phyloP scores from a whole-genome alignment of 805 yeast species.

The Metschnikowia matae region DNA sequence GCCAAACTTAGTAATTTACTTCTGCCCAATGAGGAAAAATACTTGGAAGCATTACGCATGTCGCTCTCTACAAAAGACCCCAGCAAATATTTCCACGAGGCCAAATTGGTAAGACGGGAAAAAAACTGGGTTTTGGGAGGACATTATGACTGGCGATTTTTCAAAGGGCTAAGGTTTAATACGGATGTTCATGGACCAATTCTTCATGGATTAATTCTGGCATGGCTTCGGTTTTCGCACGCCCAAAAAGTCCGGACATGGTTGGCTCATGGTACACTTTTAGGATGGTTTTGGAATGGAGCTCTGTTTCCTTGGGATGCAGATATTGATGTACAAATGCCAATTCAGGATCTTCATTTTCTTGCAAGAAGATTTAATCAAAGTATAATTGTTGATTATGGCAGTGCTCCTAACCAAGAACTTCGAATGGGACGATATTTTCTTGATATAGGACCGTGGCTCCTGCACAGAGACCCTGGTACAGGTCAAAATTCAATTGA shows the following conservation, averaged over 20 bases:
- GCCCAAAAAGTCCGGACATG: conserved; percentile 23
- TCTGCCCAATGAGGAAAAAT: conserved; percentile 9
- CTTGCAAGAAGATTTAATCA: conserved; percentile 21
- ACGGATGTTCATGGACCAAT: conserved; percentile 15
- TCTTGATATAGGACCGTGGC: conserved; percentile 40
- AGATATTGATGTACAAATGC: conserved; percentile 28
- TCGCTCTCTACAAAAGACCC: conserved; percentile 12
- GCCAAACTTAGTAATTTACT: conserved; percentile 9
- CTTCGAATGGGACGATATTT: conserved; percentile 47
- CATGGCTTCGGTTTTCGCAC: conserved; percentile 25
- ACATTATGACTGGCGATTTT: conserved; percentile 29
- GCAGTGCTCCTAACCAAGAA: conserved; percentile 40
- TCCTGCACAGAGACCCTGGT: conserved; percentile 49
- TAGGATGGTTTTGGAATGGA: conserved; percentile 30
- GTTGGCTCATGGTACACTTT: conserved; percentile 27
- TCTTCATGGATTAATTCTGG: conserved; percentile 22
- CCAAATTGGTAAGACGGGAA: conserved; percentile 19
- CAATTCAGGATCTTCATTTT: conserved; percentile 22
- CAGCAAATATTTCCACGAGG: conserved; percentile 42
- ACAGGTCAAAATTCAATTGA: conserved; percentile 51
- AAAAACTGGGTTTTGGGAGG: conserved; percentile 17
- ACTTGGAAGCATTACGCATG: conserved; percentile 12
- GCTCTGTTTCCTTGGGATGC: conserved; percentile 28
- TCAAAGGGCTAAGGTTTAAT: conserved; percentile 18
- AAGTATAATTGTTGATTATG: conserved; percentile 22